These are phyloP conservation scores for Pelargonium citronellum DNA, from an alignment of 441 rosid species.

Conservation along the genomic window DNA sequence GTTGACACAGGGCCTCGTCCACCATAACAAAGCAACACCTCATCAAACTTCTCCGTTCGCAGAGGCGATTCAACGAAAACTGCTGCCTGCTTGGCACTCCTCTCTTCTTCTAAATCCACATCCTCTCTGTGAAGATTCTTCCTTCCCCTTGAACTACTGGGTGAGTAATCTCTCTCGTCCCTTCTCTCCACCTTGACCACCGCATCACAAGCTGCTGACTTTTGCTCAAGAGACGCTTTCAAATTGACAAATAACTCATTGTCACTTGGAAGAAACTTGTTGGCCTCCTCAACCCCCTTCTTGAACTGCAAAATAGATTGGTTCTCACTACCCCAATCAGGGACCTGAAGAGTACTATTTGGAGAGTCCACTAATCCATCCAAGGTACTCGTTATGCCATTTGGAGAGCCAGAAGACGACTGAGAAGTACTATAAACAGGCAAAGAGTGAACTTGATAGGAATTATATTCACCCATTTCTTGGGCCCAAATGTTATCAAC, in stretches of 20 bases:
- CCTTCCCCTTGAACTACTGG: constrained; percentile 26
- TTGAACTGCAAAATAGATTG: constrained; percentile 43
- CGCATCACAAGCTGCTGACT: constrained; percentile 14
- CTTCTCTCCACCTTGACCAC: constrained; percentile 19
- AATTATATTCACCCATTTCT: constrained; percentile 28
- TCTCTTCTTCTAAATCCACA: constrained; percentile 39
- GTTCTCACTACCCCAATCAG: constrained; percentile 30
- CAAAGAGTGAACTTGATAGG: constrained; percentile 25
- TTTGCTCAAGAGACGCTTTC: constrained; percentile 14
- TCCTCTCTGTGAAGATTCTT: constrained; percentile 37
- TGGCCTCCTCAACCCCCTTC: constrained; percentile 47
- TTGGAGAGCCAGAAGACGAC: constrained; percentile 40
- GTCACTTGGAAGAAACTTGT: constrained; percentile 35
- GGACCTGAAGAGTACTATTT: constrained; percentile 26
- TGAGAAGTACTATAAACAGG: constrained; percentile 27
- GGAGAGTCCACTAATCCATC: constrained; percentile 49
- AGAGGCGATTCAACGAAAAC: constrained; percentile 37
- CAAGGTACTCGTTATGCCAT: constrained; percentile 29
- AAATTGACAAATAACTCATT: constrained; percentile 32
- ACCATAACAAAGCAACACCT: constrained; percentile 43
- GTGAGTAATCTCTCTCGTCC: constrained; percentile 8
- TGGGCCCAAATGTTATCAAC: constrained; percentile 24
- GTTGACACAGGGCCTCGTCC: constrained; percentile 32
- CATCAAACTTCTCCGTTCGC: constrained; percentile 47
- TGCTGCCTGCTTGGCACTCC: constrained; percentile 51